Evolutionary conservation across 1,139 yeast genomes (phyloP), one percentile per base, ranked within the genome.

Genomic region (Oligophagozyma castellii): DNA sequence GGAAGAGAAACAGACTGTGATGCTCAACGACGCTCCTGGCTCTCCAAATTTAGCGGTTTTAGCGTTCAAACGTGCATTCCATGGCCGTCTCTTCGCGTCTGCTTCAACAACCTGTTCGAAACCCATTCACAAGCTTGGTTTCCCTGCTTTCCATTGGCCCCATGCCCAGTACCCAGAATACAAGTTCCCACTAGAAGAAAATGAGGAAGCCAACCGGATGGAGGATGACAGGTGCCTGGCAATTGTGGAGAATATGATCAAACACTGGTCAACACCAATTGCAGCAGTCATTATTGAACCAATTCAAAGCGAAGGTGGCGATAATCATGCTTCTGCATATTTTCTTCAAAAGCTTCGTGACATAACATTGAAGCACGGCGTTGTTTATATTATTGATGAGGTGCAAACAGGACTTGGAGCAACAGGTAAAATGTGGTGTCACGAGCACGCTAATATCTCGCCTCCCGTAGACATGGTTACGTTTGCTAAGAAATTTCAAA

Each of bases 331-430:
- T 3, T 62, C 77, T 5, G 50, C 65, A 12, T 63, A 53, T 32
- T 74, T 70, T 52, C 71, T 73, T 63, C 80, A 74, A 53, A 68
- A 72, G 5, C 55, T 74, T 39, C 65, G 83, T 58, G 77, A 71
- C 35, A 49, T 74, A 34, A 72, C 81, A 21, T 50, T 61, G 39
- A 69, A 72, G 45, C 58, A 72, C 49, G 71, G 63, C 24, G 66
- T 72, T 31, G 66, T 73, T 33, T 65, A 69, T 63, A 74, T 74
- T 39, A 65, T 74, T 28, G 83, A 74, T 48, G 83, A 74, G 56
- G 83, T 74, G 19, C 83, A 74, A 57, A 73, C 83, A 19, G 83
- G 83, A 42, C 75, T 73, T 27, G 83, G 77, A 40, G 79, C 80
- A 16, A 67, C 76, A 29, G 83, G 83, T 43, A 65, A 66, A 44